Conservation (phyloP, 2,329 filamentous ascomycete genomes). For the Monosporascus sp. region DNA sequence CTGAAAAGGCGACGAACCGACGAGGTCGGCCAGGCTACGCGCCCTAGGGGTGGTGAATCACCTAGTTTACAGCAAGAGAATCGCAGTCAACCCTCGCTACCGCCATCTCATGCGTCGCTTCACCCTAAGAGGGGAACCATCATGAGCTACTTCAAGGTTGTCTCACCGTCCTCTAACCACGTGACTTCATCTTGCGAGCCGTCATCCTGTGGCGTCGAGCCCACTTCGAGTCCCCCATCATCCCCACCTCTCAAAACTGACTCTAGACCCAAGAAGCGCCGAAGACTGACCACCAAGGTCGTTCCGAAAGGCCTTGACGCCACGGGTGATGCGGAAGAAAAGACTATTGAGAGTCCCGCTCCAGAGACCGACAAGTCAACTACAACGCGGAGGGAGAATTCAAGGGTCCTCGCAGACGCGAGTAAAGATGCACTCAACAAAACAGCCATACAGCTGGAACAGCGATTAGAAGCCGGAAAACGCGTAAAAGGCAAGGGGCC, state of each 20-base stretch:
- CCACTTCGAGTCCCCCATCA: conserved; percentile 26
- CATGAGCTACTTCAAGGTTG: conserved; percentile 24
- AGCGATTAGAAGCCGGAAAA: conserved; percentile 7
- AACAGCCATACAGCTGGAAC: conserved; percentile 1
- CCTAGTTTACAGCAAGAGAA: neutral
- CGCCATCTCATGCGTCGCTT: conserved; percentile 5
- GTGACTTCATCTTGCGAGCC: conserved; percentile 10
- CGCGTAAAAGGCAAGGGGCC: neutral
- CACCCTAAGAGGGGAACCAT: conserved; percentile 22
- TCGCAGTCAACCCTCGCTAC: conserved; percentile 1
- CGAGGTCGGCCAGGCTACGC: neutral
- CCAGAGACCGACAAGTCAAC: neutral
- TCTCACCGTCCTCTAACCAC: conserved; percentile 11
- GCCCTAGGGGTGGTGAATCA: neutral
- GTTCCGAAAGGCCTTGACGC: conserved; percentile 6
- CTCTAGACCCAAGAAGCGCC: conserved; percentile 18
- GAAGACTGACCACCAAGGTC: conserved; percentile 29
- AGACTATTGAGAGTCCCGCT: neutral
- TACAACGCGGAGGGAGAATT: neutral
- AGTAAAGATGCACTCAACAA: conserved; percentile 8
- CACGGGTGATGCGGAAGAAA: conserved; percentile 5
- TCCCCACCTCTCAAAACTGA: conserved; percentile 16
- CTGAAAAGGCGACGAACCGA: conserved; percentile 19
- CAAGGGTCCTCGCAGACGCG: conserved; percentile 3
- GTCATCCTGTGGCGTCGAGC: conserved; percentile 8